Evolutionary conservation across 345 rosid genomes (phyloP), one percentile per base, ranked within the genome.

Genomic region (Lepidium aucheri): DNA sequence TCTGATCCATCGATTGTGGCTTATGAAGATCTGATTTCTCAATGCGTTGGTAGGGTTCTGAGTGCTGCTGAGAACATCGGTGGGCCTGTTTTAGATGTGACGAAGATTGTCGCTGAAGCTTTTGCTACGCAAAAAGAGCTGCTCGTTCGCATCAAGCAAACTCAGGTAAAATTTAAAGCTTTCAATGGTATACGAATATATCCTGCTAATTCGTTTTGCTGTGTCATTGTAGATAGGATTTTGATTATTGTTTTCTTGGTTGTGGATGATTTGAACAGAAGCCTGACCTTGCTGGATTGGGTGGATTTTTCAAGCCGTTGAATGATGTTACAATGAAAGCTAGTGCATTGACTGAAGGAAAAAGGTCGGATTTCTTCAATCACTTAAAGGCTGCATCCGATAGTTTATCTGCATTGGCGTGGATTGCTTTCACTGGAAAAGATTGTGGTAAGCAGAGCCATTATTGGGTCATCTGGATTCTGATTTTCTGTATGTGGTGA

Each of bases 371-470:
- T 80, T 89, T 78, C 76, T 87, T 91, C 76, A 95, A 91, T 76
- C 99, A 95, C 78, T 77, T 86, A 63, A 95, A 91, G 74, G 54
- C 87, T 72, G 93, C 88, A 24, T 81, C 78, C 8, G 97, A 89
- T 62, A 87, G 97, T 82, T 79, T 91, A 4, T 32, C 88, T 12
- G 97, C 99, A 49, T 87, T 95, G 78, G 95, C 86, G 2, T 91
- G 96, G 97, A 82, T 95, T 84, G 93, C 99, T 39, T 91, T 76
- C 75, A 80, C 90, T 1, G 97, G 95, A 32, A 95, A 95, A 74
- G 94, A 86, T 60, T 95, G 99, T 65, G 97, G 97, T 89, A 67
- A 61, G 88, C 62, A 18, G 54, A 53, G 50, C 24, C 38, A 57
- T 53, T 9, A 40, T 18, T 9, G 7, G 8, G 3, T 39, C 16